These are phyloP conservation scores for Calvatia gigantea DNA, from an alignment of 768 basidiomycete species.

Conservation along the genomic window DNA sequence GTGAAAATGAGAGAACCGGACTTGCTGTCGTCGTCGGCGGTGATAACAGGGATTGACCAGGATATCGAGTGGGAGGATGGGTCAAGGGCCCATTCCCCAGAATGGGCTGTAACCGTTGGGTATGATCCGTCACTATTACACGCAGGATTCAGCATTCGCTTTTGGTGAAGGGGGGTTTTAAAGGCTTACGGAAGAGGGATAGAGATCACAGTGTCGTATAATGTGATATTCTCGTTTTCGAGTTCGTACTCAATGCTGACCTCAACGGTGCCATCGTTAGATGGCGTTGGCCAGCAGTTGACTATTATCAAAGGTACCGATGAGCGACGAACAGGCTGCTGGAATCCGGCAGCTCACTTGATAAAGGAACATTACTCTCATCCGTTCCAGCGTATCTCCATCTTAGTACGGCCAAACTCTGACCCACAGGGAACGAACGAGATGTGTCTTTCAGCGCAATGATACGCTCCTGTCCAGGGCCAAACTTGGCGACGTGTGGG, in stretches of 20 bases:
- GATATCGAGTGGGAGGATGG: slow-evolving; percentile 75
- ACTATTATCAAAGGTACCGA: slow-evolving; percentile 51
- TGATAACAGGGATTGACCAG: slow-evolving; percentile 77
- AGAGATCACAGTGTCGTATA: slow-evolving; percentile 84
- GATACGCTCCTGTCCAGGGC: slow-evolving; percentile 54
- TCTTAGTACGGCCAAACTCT: slow-evolving; percentile 82
- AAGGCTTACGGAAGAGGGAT: slow-evolving; percentile 87
- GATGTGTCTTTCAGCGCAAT: slow-evolving; percentile 83
- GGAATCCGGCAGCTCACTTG: slow-evolving; percentile 53
- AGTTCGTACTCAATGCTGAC: slow-evolving; percentile 98
- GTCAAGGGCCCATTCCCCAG: slow-evolving; percentile 82
- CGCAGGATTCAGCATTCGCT: neutral
- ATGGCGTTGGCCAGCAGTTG: slow-evolving; percentile 95
- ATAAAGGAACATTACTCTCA: slow-evolving; percentile 87
- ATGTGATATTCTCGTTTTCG: slow-evolving; percentile 73
- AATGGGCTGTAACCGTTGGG: slow-evolving; percentile 75
- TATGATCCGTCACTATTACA: slow-evolving; percentile 67
- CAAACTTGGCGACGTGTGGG: slow-evolving; percentile 89
- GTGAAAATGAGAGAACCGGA: slow-evolving; percentile 91
- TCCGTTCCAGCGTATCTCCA: slow-evolving; percentile 92
- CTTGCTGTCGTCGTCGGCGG: slow-evolving; percentile 51
- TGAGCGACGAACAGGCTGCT: slow-evolving; percentile 1
- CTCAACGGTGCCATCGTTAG: slow-evolving; percentile 88
- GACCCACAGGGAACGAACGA: slow-evolving; percentile 82
- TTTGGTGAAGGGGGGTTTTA: neutral